Evolutionary conservation across 2,329 filamentous ascomycete species (phyloP), one percentile per base, ranked within the genome.

Genomic region (Neopestalotiopsis sp.): DNA sequence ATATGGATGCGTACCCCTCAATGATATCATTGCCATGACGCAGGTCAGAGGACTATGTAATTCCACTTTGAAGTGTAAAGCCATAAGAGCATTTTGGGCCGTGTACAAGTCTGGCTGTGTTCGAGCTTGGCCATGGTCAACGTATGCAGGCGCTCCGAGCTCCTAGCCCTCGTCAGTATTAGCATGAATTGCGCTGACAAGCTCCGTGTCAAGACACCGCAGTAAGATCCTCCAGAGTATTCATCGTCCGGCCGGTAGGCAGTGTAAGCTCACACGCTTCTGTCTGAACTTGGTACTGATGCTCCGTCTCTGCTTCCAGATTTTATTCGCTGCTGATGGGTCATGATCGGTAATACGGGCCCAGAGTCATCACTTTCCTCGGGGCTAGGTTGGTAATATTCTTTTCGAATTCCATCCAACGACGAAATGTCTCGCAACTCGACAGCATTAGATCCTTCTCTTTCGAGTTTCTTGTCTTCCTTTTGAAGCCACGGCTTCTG

Each of bases 291-390:
- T 12, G 57, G 30, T 24, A 28, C 9, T 14, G 57, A 14, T 9
- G 30, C 13, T 3, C 30, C 30, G 13, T 12, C 20, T n/a, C 14
- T 34, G 10, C 10, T 20, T 20, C 34, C n/a, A 38, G 59, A 14
- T 61, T 13, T 49, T 49, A 12, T 64, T 30, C 42, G 59, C n/a
- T 66, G 42, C 40, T 34, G 63, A n/a, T 30, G 53, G 20, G 56
- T 67, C 70, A 71, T 73, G 12, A 73, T 71, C 13, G 71, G 71
- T 28, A 73, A 59, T 30, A 73, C 58, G 42, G 70, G 70, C 4
- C 71, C 71, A 2, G 71, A 73, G 59, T 71, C 70, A 53, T 73
- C 71, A 59, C 71, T 73, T 32, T 71, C 67, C 30, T 73, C 71
- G 12, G 71, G 65, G 20, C 66, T 63, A 1, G 34, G 38, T 13